A percentile compares a stretch with the other conserved stretches of the same genome.
These are phyloP conservation scores for Thelonectria discophora DNA, from an alignment of 2,329 filamentous ascomycete species.

Conservation along the genomic window DNA sequence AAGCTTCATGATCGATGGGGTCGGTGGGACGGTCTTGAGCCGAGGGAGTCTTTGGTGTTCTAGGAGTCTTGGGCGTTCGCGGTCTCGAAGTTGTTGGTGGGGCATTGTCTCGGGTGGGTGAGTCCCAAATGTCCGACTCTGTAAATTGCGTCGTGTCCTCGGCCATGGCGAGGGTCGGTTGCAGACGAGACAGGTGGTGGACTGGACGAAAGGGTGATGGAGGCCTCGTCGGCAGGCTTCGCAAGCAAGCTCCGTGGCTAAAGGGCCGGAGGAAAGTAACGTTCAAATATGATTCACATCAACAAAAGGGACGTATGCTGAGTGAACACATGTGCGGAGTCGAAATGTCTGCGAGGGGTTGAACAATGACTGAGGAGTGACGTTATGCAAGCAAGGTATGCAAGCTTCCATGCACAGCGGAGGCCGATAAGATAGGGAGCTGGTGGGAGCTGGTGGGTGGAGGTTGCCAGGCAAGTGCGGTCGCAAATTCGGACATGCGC, in stretches of 20 bases:
- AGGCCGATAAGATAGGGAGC: slow-evolving; percentile 16
- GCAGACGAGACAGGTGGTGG: neutral
- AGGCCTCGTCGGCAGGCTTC: slow-evolving; percentile 14
- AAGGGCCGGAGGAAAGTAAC: neutral
- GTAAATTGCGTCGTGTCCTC: slow-evolving; percentile 56
- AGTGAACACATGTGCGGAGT: slow-evolving; percentile 20
- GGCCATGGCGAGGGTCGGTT: slow-evolving; percentile 49
- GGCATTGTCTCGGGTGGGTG: slow-evolving; percentile 49
- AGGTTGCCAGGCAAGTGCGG: slow-evolving; percentile 10
- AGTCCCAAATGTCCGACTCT: slow-evolving; percentile 60
- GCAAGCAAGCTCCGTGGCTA: slow-evolving; percentile 3
- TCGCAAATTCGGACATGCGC: slow-evolving; percentile 13
- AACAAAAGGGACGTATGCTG: slow-evolving; percentile 20
- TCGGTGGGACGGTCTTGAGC: slow-evolving; percentile 50
- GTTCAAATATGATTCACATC: slow-evolving; percentile 2
- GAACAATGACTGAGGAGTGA: slow-evolving; percentile 10
- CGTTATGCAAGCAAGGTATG: slow-evolving; percentile 2
- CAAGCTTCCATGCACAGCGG: neutral
- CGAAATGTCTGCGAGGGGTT: slow-evolving; percentile 15
- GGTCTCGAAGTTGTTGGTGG: slow-evolving; percentile 43
- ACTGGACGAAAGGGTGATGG: neutral
- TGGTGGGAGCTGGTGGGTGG: neutral
- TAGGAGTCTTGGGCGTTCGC: slow-evolving; percentile 54
- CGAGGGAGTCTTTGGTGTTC: slow-evolving; percentile 57
- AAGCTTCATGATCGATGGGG: slow-evolving; percentile 73